Evolutionary conservation across 1,139 yeast species (phyloP).

Genomic region (Geotrichum europaeum): DNA sequence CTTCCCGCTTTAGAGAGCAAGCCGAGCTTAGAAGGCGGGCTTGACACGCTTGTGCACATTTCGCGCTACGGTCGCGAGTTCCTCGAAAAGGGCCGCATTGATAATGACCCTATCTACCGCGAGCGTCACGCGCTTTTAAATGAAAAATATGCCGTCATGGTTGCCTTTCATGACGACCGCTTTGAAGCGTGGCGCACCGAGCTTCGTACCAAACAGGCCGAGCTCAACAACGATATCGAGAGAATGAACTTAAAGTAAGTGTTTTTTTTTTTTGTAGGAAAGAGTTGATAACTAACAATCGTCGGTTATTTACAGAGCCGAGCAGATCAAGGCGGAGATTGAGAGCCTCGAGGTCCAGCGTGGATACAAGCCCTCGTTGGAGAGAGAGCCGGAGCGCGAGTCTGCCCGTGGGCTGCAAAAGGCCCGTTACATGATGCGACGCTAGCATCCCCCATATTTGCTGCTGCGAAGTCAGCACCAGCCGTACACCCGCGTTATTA

Average conservation of each 20-base stretch:
- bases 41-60: constrained; percentile 37
- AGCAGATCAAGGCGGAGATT: neutral
- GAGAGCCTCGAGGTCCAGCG: neutral
- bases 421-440: neutral
- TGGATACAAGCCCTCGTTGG: neutral
- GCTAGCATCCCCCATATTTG: neutral
- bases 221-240: constrained; percentile 51
- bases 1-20: constrained; percentile 17
- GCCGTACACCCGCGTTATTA: neutral
- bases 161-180: constrained; percentile 50
- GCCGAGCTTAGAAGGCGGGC: constrained; percentile 29
- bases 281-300: too few species aligned
- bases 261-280: neutral
- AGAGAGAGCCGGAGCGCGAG: neutral
- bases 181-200: constrained; percentile 63
- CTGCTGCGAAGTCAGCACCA: neutral
- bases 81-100: constrained; percentile 39
- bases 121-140: constrained; percentile 44
- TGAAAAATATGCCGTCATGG: constrained; percentile 44
- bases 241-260: constrained; percentile 22
- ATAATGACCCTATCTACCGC: constrained; percentile 46
- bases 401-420: neutral
- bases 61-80: constrained; percentile 37
- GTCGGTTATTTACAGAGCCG: neutral
- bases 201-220: constrained; percentile 50